Percentiles rank a stretch among this genome's conserved stretches.
phyloP scores from a whole-genome alignment of 495 filamentous ascomycete species.

The Lepraria neglecta region DNA sequence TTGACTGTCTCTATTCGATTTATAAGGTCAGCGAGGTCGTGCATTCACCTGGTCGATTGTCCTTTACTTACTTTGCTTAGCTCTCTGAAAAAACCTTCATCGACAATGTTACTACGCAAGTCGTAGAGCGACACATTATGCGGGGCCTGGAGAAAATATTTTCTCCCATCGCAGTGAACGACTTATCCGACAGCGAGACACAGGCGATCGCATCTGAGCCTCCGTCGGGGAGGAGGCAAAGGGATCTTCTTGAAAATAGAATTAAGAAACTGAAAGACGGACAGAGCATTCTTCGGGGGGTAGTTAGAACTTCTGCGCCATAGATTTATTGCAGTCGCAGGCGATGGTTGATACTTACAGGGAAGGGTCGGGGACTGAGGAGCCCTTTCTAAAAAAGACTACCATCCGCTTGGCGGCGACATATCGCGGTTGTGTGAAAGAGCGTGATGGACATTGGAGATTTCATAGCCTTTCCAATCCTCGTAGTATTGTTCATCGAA shows the following conservation, averaged over 20 bases:
- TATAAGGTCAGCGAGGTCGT: constrained; percentile 30
- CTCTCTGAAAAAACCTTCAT: constrained; percentile 30
- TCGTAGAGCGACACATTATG: constrained; percentile 36
- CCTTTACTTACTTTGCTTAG: background rate
- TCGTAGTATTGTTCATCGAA: too few relatives aligned
- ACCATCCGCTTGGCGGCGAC: too few relatives aligned
- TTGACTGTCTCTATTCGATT: constrained; percentile 33
- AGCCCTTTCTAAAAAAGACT: too few relatives aligned
- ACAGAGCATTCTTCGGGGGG: constrained; percentile 8
- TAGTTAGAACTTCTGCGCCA: too few relatives aligned
- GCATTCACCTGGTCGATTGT: background rate
- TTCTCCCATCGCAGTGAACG: constrained; percentile 35
- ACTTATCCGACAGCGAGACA: constrained; percentile 20
- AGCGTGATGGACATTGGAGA: too few relatives aligned
- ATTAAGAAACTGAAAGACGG: constrained; percentile 30
- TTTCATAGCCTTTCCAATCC: too few relatives aligned
- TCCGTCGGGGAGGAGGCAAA: constrained; percentile 18
- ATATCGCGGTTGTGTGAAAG: too few relatives aligned
- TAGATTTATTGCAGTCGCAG: too few relatives aligned
- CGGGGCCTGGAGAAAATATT: constrained; percentile 31
- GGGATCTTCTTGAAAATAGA: constrained; percentile 28
- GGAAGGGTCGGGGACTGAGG: too few relatives aligned
- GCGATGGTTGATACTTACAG: too few relatives aligned
- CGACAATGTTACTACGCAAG: constrained; percentile 34
- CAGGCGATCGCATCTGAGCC: constrained; percentile 31